Conservation (phyloP, 139 green algal species). For the Raphidocelis subcapitata region DNA sequence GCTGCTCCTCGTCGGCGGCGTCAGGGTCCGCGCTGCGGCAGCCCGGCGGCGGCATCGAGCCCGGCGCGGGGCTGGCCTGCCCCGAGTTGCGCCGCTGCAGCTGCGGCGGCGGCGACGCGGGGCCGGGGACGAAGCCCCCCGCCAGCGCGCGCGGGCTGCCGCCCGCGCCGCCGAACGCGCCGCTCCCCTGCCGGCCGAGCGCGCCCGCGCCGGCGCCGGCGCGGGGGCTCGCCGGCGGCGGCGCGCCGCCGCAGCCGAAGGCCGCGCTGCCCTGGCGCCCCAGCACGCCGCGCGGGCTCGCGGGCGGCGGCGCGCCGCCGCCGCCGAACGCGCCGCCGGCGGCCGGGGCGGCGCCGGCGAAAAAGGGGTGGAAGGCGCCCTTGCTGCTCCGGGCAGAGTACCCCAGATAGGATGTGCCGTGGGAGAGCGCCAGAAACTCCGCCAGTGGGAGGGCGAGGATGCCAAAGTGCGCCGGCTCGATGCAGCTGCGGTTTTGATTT, state of each 20-base stretch:
- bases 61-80: not conserved
- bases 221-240: too few relatives aligned
- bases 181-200: too few relatives aligned
- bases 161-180: too few relatives aligned
- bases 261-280: not conserved
- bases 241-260: not conserved
- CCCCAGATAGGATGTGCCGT: slow-evolving; percentile 70
- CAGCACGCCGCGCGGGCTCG: not conserved
- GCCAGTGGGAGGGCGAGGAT: slow-evolving; percentile 78
- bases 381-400: slow-evolving; percentile 35
- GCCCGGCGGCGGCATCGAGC: not conserved
- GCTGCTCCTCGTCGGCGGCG: not conserved
- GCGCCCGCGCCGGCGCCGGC: too few relatives aligned
- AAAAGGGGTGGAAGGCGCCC: slow-evolving; percentile 33
- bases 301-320: not conserved
- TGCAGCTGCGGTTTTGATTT: slow-evolving; percentile 32
- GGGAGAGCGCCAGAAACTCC: slow-evolving; percentile 79
- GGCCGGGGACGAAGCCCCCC: too few relatives aligned
- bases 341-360: slow-evolving; percentile 5
- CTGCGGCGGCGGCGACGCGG: too few relatives aligned
- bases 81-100: too few relatives aligned
- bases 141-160: too few relatives aligned
- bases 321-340: not conserved
- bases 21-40: not conserved
- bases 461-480: slow-evolving; percentile 69